These are phyloP conservation scores for Neltuma alba DNA, from an alignment of 306 rosid species.

Conservation along the genomic window DNA sequence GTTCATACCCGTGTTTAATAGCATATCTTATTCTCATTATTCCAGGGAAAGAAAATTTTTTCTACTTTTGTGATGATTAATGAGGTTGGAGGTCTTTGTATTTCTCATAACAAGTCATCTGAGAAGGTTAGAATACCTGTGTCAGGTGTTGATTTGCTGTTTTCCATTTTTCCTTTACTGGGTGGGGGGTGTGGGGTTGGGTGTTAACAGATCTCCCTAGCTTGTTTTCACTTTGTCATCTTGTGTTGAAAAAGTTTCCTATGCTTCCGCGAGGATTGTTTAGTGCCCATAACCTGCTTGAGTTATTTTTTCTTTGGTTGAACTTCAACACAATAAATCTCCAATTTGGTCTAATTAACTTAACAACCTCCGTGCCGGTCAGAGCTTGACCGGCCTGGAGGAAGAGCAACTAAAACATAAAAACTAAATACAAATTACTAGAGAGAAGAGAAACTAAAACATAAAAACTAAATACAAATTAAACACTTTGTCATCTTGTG, in stretches of 20 bases:
- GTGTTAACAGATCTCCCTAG: not conserved
- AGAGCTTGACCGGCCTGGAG: too few species aligned
- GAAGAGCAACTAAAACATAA: not conserved
- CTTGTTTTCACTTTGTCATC: not conserved
- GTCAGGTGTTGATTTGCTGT: conserved; percentile 6
- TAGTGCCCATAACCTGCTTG: not conserved
- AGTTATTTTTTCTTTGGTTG: not conserved
- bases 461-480: not conserved
- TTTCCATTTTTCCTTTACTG: not conserved
- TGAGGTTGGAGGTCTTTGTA: not conserved
- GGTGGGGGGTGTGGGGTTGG: too few species aligned
- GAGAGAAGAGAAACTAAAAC: not conserved
- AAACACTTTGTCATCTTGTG: not conserved
- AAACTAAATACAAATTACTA: not conserved
- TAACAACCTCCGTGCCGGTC: not conserved
- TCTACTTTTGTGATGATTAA: conserved; percentile 14
- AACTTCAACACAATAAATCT: not conserved
- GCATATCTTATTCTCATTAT: conserved; percentile 27
- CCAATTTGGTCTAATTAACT: not conserved
- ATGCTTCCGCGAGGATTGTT: not conserved
- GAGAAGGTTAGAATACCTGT: conserved; percentile 25
- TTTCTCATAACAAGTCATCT: conserved; percentile 19
- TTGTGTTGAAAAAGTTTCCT: not conserved
- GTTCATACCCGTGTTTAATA: conserved; percentile 17
- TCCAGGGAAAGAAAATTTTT: conserved; percentile 60